Base-by-base conservation (phyloP, 1,284 basidiomycete genomes). In the Melanopsichium pennsylvanicum region DNA sequence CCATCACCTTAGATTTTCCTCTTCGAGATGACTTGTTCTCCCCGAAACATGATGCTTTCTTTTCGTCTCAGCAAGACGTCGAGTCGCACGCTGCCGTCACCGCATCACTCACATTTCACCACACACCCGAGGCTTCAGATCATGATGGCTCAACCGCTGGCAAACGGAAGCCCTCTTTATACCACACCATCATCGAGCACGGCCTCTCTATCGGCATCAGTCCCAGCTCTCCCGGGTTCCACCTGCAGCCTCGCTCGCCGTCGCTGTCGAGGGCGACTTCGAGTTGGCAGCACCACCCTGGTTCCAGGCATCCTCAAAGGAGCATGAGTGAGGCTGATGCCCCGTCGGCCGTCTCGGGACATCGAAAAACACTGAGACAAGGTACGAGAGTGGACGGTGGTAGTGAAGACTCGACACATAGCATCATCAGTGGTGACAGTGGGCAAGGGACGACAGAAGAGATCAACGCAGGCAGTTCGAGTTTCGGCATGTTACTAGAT, bases 181-280 rank as follows among this genome's bases (percentile, higher is more conserved):
- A 74, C 60, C 52, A 62, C 18, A 63, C 72, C 3, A 56, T 80
- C 26, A 51, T 79, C 11, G 70, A 76, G 38, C 74, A 78, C 22
- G 78, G 78, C 5, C 52, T 80, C 5, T 72, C 67, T 25, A 75
- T 80, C 19, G 78, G 78, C 11, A 56, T 80, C 29, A 71, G 70
- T n/a, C 75, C 77, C 1, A 71, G 69, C 43, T 78, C 75, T 25
- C 78, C 78, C 2, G 78, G 78, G 1, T 80, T 80, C 62, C 68
- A 78, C 32, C 60, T 80, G 22, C 61, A 70, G 40, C 58, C 71
- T 12, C 62, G 68, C 27, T 60, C 57, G 19, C 63, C 63, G 1
- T 57, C 52, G n/a, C 21, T 55, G 12, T 52, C 48, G 9, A 27
- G 48, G 3, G 40, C 26, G 22, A 43, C 40, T 15, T 57, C 54